Evolutionary conservation across 768 basidiomycete species (phyloP).

Genomic region (Lepiota venenata): DNA sequence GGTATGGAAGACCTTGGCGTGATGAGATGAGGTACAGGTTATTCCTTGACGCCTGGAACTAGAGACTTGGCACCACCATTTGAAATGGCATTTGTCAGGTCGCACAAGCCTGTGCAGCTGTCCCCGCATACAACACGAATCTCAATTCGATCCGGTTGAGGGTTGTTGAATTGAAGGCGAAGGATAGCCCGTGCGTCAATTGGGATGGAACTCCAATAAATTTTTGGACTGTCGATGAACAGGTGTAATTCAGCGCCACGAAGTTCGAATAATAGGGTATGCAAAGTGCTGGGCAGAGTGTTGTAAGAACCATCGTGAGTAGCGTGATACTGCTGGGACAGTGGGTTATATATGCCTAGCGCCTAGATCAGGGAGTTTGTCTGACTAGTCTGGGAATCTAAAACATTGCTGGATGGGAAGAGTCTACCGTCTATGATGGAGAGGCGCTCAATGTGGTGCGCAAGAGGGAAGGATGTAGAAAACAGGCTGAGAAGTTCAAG

Average conservation of each 20-base stretch:
- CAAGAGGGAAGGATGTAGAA: not conserved
- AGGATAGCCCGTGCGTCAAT: not conserved
- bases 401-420: not conserved
- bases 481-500: not conserved
- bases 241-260: not conserved
- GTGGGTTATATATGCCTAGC: not conserved
- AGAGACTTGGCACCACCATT: not conserved
- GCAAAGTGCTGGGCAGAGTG: not conserved
- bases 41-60: not conserved
- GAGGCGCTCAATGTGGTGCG: not conserved
- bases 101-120: not conserved
- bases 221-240: constrained; percentile 4
- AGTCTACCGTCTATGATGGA: constrained; percentile 8
- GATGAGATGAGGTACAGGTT: not conserved
- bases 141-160: not conserved
- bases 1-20: constrained; percentile 1
- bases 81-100: not conserved
- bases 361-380: not conserved
- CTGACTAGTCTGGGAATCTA: not conserved
- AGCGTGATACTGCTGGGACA: not conserved
- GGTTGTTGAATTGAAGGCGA: not conserved
- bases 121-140: not conserved
- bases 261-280: not conserved
- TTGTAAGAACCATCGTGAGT: constrained; percentile 3
- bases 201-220: constrained; percentile 4